A percentile compares a stretch with the other conserved stretches of the same genome.
These are phyloP conservation scores for Cyclocybe aegerita DNA, from an alignment of 768 basidiomycete genomes.

Conservation along the genomic window DNA sequence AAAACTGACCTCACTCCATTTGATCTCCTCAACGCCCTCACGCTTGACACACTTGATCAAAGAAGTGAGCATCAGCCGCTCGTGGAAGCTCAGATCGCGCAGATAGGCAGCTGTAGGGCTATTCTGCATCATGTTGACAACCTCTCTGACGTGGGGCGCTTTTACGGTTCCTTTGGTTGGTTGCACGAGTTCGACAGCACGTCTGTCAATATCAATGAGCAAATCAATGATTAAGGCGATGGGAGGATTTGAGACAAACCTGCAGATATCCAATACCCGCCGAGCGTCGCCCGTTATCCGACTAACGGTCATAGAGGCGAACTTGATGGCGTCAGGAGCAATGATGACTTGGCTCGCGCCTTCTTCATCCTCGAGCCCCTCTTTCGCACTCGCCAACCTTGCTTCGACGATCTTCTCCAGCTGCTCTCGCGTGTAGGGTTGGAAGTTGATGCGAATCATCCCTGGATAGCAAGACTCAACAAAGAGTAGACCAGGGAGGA, in stretches of 20 bases:
- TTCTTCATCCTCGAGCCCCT: conserved; percentile 46
- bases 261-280: conserved; percentile 88
- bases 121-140: conserved; percentile 85
- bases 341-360: conserved; percentile 44
- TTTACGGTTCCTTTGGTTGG: conserved; percentile 50
- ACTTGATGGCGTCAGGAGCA: conserved; percentile 71
- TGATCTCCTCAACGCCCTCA: conserved; percentile 85
- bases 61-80: conserved; percentile 84
- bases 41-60: conserved; percentile 79
- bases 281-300: conserved; percentile 93
- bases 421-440: conserved; percentile 78
- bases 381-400: conserved; percentile 61
- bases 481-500: background rate
- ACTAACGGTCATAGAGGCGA: conserved; percentile 71
- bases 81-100: conserved; percentile 81
- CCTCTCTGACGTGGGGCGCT: conserved; percentile 71
- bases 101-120: conserved; percentile 87
- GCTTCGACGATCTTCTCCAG: conserved; percentile 86
- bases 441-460: conserved; percentile 90
- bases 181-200: conserved; percentile 80
- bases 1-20: conserved; percentile 71
- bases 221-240: background rate
- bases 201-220: conserved; percentile 37
- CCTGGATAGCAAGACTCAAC: conserved; percentile 41
- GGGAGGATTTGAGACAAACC: conserved; percentile 41